These are phyloP conservation scores for Aschersonia sp. DNA, from an alignment of 2,329 filamentous ascomycete genomes.

Conservation along the genomic window DNA sequence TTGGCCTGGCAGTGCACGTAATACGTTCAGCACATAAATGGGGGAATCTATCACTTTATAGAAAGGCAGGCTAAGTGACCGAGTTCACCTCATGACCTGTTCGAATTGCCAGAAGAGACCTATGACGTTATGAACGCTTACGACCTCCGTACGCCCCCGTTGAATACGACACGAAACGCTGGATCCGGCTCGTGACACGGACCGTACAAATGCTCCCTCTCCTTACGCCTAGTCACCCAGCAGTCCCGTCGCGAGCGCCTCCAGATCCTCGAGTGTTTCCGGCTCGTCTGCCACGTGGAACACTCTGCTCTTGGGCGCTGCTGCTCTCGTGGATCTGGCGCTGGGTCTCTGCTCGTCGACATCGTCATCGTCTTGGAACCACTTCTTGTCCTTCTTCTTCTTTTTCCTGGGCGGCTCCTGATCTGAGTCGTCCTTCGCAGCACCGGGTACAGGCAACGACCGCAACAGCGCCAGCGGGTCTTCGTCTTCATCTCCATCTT, in stretches of 20 bases:
- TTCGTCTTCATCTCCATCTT: conserved; percentile 20
- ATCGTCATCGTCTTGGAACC: conserved; percentile 61
- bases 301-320: conserved; percentile 31
- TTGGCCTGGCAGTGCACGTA: too few relatives aligned
- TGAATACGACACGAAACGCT: too few relatives aligned
- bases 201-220: not conserved
- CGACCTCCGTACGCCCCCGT: too few relatives aligned
- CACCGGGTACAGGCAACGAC: conserved; percentile 33
- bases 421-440: conserved; percentile 15
- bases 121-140: too few relatives aligned
- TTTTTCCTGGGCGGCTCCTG: conserved; percentile 15
- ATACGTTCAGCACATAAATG: too few relatives aligned
- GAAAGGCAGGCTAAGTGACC: too few relatives aligned
- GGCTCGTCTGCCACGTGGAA: conserved; percentile 53
- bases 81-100: too few relatives aligned
- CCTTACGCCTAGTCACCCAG: conserved; percentile 29
- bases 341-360: conserved; percentile 11
- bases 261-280: conserved; percentile 66
- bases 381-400: conserved; percentile 50
- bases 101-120: too few relatives aligned
- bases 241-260: conserved; percentile 60
- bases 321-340: conserved; percentile 18
- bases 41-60: too few relatives aligned
- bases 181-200: too few relatives aligned
- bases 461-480: conserved; percentile 43